Conservation (phyloP, 805 yeast genomes). For the Kazachstania africana region DNA sequence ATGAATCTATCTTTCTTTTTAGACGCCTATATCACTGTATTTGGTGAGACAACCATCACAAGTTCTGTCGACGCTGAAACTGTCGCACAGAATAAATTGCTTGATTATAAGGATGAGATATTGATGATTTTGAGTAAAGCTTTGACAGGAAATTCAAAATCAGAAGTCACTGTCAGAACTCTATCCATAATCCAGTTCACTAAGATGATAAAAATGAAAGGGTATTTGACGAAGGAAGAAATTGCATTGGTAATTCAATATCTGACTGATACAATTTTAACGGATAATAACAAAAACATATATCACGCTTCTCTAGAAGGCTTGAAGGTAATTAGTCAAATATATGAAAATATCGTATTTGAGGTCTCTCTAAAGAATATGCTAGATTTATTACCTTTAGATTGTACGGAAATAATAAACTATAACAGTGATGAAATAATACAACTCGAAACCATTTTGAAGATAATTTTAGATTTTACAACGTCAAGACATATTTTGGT, state of each 20-base stretch:
- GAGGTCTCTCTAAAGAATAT: conserved; percentile 42
- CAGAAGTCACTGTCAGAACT: conserved; percentile 60
- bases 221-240: conserved; percentile 44
- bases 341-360: conserved; percentile 30
- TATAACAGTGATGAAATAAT: conserved; percentile 17
- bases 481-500: conserved; percentile 21
- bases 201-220: conserved; percentile 38
- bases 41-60: conserved; percentile 20
- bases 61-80: background rate
- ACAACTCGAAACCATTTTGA: conserved; percentile 26
- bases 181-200: conserved; percentile 55
- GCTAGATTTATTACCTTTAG: conserved; percentile 39
- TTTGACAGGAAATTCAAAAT: conserved; percentile 50
- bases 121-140: conserved; percentile 58
- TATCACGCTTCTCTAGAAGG: conserved; percentile 44
- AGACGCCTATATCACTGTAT: conserved; percentile 37
- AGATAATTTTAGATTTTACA: conserved; percentile 26
- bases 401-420: conserved; percentile 21
- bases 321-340: conserved; percentile 31
- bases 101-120: conserved; percentile 48
- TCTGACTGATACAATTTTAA: conserved; percentile 49
- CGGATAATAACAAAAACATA: conserved; percentile 39
- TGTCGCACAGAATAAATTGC: conserved; percentile 27
- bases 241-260: conserved; percentile 50
- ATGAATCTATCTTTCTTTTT: conserved; percentile 50